Percentiles rank a stretch among this genome's conserved stretches.
Conservation (phyloP, 2,329 filamentous ascomycete genomes). For the Clarireedia homoeocarpa region DNA sequence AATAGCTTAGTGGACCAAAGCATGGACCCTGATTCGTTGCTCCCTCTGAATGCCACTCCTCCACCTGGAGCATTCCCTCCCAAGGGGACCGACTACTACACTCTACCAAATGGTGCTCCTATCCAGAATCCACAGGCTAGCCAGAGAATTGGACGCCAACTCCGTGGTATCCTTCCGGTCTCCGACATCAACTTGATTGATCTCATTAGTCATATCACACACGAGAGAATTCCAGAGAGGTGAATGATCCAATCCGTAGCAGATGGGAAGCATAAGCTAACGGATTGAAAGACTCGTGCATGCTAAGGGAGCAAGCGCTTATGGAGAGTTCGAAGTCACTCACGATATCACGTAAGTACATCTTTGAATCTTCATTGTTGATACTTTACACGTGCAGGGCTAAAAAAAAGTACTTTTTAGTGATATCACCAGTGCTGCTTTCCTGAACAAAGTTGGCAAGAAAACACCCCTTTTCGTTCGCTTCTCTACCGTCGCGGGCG, state of each 20-base stretch:
- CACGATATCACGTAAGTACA: conserved; percentile 9
- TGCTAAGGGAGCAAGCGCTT: conserved; percentile 41
- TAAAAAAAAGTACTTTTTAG: too few relatives aligned
- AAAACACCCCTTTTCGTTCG: conserved; percentile 52
- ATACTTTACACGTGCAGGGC: too few relatives aligned
- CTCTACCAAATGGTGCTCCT: not conserved
- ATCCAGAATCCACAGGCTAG: not conserved
- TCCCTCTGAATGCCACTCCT: too few relatives aligned
- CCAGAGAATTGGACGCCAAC: not conserved
- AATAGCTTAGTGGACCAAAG: too few relatives aligned
- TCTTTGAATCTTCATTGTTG: too few relatives aligned
- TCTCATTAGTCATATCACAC: not conserved
- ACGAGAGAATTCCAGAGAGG: conserved; percentile 9
- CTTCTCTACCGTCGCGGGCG: conserved; percentile 42
- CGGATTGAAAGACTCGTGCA: conserved; percentile 38
- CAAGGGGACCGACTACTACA: not conserved
- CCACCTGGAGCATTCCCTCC: not conserved
- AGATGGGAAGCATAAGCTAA: not conserved
- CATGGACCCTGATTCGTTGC: too few relatives aligned
- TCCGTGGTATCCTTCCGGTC: not conserved
- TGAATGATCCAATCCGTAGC: conserved; percentile 26
- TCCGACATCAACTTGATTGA: not conserved
- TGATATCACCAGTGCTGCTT: conserved; percentile 40
- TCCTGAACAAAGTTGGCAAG: conserved; percentile 44
- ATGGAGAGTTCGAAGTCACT: conserved; percentile 14